Evolutionary conservation across 345 rosid species (phyloP).

Genomic region (Hypericum perforatum): DNA sequence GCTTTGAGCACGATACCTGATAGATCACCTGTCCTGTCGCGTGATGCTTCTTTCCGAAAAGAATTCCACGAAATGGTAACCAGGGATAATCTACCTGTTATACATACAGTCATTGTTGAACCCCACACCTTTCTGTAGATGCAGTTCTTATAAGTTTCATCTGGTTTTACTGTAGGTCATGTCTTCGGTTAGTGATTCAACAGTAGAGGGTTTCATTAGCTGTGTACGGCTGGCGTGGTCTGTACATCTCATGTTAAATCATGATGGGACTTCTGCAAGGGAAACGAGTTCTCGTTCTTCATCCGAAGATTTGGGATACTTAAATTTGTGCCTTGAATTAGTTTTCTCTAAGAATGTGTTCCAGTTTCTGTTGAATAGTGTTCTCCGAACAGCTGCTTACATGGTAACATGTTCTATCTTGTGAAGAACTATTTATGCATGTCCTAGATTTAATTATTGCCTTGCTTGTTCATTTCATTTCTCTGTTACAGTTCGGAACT

Average conservation of each 20-base stretch:
- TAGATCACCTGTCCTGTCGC: constrained; percentile 64
- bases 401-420: background rate
- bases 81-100: constrained; percentile 14
- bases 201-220: constrained; percentile 64
- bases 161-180: constrained; percentile 50
- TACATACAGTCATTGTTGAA: constrained; percentile 6
- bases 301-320: constrained; percentile 49
- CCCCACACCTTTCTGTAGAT: constrained; percentile 5
- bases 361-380: constrained; percentile 68
- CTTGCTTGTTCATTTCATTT: no score
- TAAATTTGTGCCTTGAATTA: constrained; percentile 63
- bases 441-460: no score
- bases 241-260: constrained; percentile 73
- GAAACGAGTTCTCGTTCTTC: constrained; percentile 45
- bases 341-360: constrained; percentile 70
- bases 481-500: no score
- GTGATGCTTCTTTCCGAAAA: constrained; percentile 64
- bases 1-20: constrained; percentile 77
- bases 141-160: constrained; percentile 10
- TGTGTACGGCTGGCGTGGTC: constrained; percentile 84
- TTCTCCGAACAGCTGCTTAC: constrained; percentile 78
- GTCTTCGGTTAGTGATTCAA: constrained; percentile 44
- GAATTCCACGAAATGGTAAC: constrained; percentile 91
- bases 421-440: no score
- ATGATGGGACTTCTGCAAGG: constrained; percentile 47